Conservation (phyloP, 768 basidiomycete genomes). For the Trametes villosa region DNA sequence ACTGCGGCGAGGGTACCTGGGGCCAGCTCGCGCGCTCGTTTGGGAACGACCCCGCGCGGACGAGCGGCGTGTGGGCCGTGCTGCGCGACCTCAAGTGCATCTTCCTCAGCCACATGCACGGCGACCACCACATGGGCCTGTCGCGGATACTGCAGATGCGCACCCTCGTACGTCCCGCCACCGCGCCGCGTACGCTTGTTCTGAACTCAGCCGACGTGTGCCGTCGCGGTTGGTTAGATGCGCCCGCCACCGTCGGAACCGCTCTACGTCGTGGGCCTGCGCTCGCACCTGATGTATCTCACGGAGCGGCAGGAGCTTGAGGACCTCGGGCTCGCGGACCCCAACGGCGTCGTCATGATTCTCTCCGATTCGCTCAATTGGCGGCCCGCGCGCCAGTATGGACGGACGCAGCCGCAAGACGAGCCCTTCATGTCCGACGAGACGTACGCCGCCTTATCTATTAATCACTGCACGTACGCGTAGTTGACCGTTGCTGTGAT, state of each 20-base stretch:
- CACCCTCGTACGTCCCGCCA: conserved; percentile 51
- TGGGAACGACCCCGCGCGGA: conserved; percentile 49
- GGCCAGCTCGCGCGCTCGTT: conserved; percentile 85
- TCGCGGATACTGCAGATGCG: conserved; percentile 75
- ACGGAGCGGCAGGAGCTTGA: conserved; percentile 74
- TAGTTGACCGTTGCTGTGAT: too few relatives aligned
- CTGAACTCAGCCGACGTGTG: not conserved
- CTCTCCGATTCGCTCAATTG: conserved; percentile 57
- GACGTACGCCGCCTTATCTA: not conserved
- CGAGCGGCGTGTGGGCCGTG: conserved; percentile 55
- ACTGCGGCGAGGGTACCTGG: conserved; percentile 91
- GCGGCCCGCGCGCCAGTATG: conserved; percentile 42
- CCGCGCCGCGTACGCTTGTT: conserved; percentile 2
- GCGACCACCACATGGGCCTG: conserved; percentile 89
- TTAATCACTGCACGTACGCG: not conserved
- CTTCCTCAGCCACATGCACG: conserved; percentile 90
- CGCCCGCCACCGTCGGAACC: conserved; percentile 62
- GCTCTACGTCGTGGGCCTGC: conserved; percentile 70
- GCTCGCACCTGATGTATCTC: conserved; percentile 65
- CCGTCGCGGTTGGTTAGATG: conserved; percentile 51
- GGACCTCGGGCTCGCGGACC: conserved; percentile 62
- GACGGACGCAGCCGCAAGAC: not conserved
- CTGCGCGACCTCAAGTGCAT: conserved; percentile 77
- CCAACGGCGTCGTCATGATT: conserved; percentile 58
- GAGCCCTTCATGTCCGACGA: conserved; percentile 27